phyloP scores from a whole-genome alignment of 352 stramenopile species.

The Pilasporangium apinafurcum region DNA sequence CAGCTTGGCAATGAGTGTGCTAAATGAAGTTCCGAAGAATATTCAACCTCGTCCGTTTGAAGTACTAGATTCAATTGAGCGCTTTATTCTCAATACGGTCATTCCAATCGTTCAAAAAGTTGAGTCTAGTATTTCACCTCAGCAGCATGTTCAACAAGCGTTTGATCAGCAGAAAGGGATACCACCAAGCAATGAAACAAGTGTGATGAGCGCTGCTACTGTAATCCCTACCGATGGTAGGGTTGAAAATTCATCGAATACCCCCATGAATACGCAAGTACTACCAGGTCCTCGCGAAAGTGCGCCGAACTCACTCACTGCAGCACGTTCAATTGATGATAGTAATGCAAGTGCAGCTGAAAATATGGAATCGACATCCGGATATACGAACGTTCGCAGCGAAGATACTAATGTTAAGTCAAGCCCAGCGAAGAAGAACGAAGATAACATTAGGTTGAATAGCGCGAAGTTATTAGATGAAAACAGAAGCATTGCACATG shows the following conservation, averaged over 20 bases:
- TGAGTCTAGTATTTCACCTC: slow-evolving; percentile 3
- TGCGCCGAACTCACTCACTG: too few relatives aligned
- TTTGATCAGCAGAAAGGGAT: neutral
- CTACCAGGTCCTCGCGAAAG: too few relatives aligned
- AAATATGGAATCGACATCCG: too few relatives aligned
- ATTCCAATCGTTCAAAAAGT: slow-evolving; percentile 73
- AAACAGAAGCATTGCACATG: too few relatives aligned
- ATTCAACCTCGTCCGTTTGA: slow-evolving; percentile 54
- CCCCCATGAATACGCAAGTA: too few relatives aligned
- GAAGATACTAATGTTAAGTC: too few relatives aligned
- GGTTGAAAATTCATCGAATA: neutral
- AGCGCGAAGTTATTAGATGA: too few relatives aligned
- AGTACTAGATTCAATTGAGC: slow-evolving; percentile 72
- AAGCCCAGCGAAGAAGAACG: too few relatives aligned
- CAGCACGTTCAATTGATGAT: too few relatives aligned
- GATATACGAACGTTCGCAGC: too few relatives aligned
- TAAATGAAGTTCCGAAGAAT: slow-evolving; percentile 38
- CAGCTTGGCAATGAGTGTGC: slow-evolving; percentile 51
- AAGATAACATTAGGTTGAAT: too few relatives aligned
- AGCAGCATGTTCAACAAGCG: neutral
- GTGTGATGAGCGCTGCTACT: neutral
- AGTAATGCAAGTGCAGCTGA: neutral
- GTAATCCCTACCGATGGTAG: neutral
- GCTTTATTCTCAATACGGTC: slow-evolving; percentile 75
- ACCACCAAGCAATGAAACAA: slow-evolving; percentile 2